Evolutionary conservation across 495 filamentous ascomycete species (phyloP).

Genomic region (Halenospora varia): DNA sequence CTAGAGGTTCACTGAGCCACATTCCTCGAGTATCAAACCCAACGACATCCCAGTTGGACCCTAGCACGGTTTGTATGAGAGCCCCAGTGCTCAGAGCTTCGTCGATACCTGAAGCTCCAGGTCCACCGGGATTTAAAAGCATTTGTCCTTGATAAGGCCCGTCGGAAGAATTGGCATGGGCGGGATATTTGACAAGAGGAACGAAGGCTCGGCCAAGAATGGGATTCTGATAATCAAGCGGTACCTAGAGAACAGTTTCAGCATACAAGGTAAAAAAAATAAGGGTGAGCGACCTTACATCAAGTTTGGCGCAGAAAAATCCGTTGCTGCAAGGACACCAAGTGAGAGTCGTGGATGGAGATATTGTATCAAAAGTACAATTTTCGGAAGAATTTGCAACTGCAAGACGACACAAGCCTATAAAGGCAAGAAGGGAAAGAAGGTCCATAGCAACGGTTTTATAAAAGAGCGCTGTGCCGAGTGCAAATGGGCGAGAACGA

Average conservation of each 20-base stretch:
- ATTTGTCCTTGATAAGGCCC: conserved; percentile 35
- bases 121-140: conserved; percentile 37
- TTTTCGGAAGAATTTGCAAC: background rate
- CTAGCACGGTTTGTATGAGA: conserved; percentile 22
- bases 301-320: conserved; percentile 14
- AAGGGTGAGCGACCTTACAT: conserved; percentile 1
- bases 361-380: conserved; percentile 13
- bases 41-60: conserved; percentile 42
- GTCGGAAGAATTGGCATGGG: conserved; percentile 25
- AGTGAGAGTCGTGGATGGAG: conserved; percentile 8
- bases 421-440: background rate
- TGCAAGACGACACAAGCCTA: background rate
- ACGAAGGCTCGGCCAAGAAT: conserved; percentile 5
- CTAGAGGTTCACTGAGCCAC: background rate
- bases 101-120: conserved; percentile 32
- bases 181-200: conserved; percentile 29
- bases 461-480: background rate
- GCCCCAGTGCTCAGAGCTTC: conserved; percentile 12
- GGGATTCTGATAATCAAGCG: conserved; percentile 13
- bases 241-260: conserved; percentile 8
- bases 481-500: background rate
- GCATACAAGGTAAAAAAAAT: background rate
- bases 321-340: conserved; percentile 13
- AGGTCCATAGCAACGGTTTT: background rate
- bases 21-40: conserved; percentile 53